Conservation (phyloP, 140 eudicot genomes). For the Ambrosia hybrid region DNA sequence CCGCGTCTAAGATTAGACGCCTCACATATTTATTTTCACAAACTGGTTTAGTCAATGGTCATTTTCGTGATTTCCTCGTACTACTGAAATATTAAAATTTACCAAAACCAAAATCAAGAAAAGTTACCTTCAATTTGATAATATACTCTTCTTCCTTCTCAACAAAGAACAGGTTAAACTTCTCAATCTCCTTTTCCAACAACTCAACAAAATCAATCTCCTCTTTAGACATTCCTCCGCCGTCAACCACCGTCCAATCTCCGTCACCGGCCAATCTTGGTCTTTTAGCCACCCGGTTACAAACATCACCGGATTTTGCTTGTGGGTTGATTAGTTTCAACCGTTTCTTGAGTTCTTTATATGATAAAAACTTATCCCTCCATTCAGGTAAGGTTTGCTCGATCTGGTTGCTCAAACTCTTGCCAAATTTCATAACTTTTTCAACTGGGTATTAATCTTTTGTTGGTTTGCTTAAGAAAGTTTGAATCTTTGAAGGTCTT, state of each 20-base stretch:
- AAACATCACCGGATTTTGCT: constrained; percentile 26
- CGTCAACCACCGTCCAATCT: constrained; percentile 33
- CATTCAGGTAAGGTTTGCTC: constrained; percentile 88
- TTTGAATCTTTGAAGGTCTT: too few relatives aligned
- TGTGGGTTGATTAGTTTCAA: constrained; percentile 65
- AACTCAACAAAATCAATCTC: constrained; percentile 71
- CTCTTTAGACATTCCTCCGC: constrained; percentile 47
- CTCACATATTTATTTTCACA: too few relatives aligned
- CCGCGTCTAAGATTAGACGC: too few relatives aligned
- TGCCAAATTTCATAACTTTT: constrained; percentile 75
- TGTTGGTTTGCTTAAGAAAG: too few relatives aligned
- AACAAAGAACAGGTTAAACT: constrained; percentile 73
- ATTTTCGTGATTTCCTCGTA: too few relatives aligned
- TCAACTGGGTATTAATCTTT: constrained; percentile 1
- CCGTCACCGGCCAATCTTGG: constrained; percentile 35
- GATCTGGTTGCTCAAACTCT: constrained; percentile 78
- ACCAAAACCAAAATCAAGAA: not conserved
- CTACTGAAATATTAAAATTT: too few relatives aligned
- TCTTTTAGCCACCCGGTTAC: constrained; percentile 34
- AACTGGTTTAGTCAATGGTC: too few relatives aligned
- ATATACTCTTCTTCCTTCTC: constrained; percentile 92
- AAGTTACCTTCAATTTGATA: constrained; percentile 73
- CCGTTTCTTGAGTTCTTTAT: constrained; percentile 77
- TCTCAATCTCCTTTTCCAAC: constrained; percentile 86
- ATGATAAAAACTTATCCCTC: constrained; percentile 83